Evolutionary conservation across 73 alveolate species (phyloP).

Genomic region (Paramecium pentaurelia): DNA sequence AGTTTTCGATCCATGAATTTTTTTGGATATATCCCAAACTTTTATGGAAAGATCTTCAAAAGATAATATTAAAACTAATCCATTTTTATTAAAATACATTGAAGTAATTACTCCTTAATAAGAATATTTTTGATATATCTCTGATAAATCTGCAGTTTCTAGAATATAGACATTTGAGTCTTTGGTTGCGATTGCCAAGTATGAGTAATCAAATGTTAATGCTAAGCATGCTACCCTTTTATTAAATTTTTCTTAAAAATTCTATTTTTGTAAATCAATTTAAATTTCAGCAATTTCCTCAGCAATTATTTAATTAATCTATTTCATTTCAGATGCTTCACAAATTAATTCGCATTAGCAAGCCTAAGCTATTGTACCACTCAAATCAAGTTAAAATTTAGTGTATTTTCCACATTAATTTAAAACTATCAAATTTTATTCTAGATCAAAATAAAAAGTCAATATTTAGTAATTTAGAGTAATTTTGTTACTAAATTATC

Average conservation of each 20-base stretch:
- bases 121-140: neutral
- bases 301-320: neutral
- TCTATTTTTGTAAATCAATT: neutral
- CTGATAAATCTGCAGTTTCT: neutral
- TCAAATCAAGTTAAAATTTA: neutral
- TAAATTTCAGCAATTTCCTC: neutral
- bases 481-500: neutral
- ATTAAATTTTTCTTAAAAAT: neutral
- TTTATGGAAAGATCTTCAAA: neutral
- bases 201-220: neutral
- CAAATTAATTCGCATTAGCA: neutral
- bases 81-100: neutral
- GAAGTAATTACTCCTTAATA: neutral
- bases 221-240: neutral
- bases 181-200: neutral
- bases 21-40: neutral
- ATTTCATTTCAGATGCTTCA: neutral
- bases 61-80: neutral
- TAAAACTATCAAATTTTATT: neutral
- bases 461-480: neutral
- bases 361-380: neutral
- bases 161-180: neutral
- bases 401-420: neutral
- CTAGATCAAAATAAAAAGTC: neutral
- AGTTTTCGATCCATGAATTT: neutral